A percentile compares a stretch with the other conserved stretches of the same genome.
Conservation (phyloP, 1,139 yeast species). For the Hemisphaericaspora lyxosophila region DNA sequence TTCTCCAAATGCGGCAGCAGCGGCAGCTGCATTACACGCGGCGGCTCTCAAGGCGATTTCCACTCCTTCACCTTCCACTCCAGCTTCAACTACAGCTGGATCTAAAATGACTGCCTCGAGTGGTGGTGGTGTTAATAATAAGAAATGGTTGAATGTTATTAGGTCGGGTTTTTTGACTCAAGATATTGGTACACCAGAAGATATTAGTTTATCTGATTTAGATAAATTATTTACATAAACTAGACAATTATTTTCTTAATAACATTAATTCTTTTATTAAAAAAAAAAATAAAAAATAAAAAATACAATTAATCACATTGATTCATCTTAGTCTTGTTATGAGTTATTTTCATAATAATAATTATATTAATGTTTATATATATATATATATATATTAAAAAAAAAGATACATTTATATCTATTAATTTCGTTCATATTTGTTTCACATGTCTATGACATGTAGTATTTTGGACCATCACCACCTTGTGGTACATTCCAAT, state of each 20-base stretch:
- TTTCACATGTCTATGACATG: constrained; percentile 53
- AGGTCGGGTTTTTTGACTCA: constrained; percentile 72
- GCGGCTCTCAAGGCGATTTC: constrained; percentile 61
- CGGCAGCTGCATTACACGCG: constrained; percentile 73
- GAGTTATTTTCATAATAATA: no score
- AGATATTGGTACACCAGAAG: constrained; percentile 78
- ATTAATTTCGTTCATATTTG: neutral
- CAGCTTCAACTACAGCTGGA: constrained; percentile 11
- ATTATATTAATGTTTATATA: no score
- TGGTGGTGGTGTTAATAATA: constrained; percentile 25
- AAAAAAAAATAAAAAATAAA: no score
- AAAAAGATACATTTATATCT: no score
- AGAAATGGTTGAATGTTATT: constrained; percentile 68
- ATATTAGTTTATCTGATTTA: constrained; percentile 67
- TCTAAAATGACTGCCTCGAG: constrained; percentile 5
- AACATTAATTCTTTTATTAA: no score
- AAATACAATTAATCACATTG: no score
- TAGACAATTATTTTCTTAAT: no score
- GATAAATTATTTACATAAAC: constrained; percentile 55
- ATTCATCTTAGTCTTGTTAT: no score
- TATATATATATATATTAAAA: no score
- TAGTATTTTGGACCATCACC: constrained; percentile 97
- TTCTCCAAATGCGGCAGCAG: constrained; percentile 64
- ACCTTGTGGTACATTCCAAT: constrained; percentile 97
- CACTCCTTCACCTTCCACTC: constrained; percentile 18